Percentiles rank a stretch among this genome's conserved stretches.
Conservation (phyloP, 371 early-diverging fungal species). For the Smittium culicis region DNA sequence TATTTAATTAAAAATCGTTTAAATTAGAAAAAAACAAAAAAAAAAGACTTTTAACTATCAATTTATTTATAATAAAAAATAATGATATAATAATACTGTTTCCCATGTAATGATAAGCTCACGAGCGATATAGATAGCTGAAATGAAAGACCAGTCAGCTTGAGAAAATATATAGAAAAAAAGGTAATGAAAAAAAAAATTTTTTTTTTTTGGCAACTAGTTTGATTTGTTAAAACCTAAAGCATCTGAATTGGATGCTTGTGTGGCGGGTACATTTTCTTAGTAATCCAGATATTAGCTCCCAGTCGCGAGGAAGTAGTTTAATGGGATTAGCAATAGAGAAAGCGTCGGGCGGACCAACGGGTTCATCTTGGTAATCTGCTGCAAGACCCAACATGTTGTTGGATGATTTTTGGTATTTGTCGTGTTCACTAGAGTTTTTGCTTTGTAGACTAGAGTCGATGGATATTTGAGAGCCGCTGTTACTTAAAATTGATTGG, state of each 20-base stretch:
- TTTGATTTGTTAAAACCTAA: conserved; percentile 1
- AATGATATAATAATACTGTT: no score
- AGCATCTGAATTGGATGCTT: conserved; percentile 9
- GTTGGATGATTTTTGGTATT: not conserved
- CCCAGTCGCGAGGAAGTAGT: not conserved
- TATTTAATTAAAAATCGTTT: no score
- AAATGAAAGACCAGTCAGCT: no score
- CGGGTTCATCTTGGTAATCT: not conserved
- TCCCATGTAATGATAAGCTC: no score
- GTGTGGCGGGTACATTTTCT: not conserved
- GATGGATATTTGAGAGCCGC: not conserved
- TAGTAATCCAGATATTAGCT: not conserved
- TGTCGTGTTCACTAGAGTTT: not conserved
- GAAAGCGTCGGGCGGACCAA: not conserved
- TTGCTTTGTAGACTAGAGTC: not conserved
- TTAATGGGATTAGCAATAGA: not conserved
- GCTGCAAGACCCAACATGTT: no score
- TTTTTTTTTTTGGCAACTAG: no score
- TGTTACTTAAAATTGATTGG: not conserved
- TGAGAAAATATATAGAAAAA: no score
- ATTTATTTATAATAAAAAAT: no score
- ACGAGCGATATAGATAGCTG: no score
- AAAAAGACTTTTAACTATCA: no score
- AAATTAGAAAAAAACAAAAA: no score
- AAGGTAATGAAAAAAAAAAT: no score